phyloP scores from a whole-genome alignment of 495 filamentous ascomycete species.

The Penicillium simplicissimum region DNA sequence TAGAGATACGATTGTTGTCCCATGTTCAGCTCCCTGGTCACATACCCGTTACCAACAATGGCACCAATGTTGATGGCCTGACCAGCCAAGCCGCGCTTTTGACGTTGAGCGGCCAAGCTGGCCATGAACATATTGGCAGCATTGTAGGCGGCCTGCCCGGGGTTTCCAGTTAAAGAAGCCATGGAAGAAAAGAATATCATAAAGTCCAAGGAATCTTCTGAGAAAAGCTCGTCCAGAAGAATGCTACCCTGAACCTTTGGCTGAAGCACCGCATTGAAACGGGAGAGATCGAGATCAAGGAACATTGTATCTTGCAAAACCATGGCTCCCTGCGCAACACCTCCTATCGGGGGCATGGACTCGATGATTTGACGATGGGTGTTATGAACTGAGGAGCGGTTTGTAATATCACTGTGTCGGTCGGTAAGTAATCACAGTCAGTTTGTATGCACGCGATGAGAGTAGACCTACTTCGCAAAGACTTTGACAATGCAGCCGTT shows the following conservation, averaged over 20 bases:
- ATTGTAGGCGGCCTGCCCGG: constrained; percentile 54
- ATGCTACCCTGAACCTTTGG: constrained; percentile 20
- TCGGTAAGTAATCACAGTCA: neutral
- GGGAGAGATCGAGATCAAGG: constrained; percentile 25
- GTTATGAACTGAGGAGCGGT: constrained; percentile 17
- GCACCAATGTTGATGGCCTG: constrained; percentile 58
- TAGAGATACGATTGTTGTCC: constrained; percentile 27
- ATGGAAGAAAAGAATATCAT: constrained; percentile 39
- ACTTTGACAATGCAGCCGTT: constrained; percentile 22
- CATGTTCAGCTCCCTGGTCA: constrained; percentile 33
- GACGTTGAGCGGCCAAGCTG: constrained; percentile 39
- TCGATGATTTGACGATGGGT: constrained; percentile 8
- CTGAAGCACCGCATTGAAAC: constrained; percentile 12
- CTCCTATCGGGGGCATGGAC: constrained; percentile 48
- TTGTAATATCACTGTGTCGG: constrained; percentile 18
- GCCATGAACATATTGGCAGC: constrained; percentile 59
- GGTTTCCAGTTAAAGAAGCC: constrained; percentile 36
- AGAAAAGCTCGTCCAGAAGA: constrained; percentile 39
- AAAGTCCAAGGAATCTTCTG: constrained; percentile 41
- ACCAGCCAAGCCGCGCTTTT: constrained; percentile 35
- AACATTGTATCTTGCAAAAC: constrained; percentile 46
- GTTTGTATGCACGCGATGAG: no score
- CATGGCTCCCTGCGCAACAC: constrained; percentile 52
- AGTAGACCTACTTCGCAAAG: constrained; percentile 22
- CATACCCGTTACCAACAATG: constrained; percentile 57